phyloP scores from a whole-genome alignment of 2,329 filamentous ascomycete species.

The Fusarium lyarnte region DNA sequence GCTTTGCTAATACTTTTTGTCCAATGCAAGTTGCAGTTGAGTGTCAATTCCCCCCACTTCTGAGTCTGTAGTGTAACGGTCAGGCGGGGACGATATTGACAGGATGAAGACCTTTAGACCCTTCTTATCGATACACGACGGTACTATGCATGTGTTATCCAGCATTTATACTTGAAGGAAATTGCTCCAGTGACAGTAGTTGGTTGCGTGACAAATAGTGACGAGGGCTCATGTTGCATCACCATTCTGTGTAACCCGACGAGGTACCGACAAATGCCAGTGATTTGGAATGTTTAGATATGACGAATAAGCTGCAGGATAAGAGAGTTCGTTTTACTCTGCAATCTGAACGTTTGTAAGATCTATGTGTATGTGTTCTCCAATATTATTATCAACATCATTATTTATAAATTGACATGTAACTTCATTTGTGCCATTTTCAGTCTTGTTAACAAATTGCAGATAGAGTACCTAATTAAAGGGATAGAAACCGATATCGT shows the following conservation, averaged over 20 bases:
- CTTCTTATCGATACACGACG: background rate
- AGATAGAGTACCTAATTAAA: no score
- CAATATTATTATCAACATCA: rapidly evolving
- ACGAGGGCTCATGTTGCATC: background rate
- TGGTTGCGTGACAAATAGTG: background rate
- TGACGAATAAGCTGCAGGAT: rapidly evolving
- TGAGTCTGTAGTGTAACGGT: background rate
- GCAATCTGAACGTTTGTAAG: rapidly evolving
- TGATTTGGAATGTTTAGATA: background rate
- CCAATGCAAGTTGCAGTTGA: background rate
- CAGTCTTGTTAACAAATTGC: no score
- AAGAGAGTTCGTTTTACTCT: rapidly evolving
- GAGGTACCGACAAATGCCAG: background rate
- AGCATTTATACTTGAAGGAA: background rate
- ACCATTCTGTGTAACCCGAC: background rate
- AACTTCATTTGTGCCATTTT: background rate
- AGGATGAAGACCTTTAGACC: background rate
- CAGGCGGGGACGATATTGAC: background rate
- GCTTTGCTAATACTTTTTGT: background rate
- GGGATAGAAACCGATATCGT: no score
- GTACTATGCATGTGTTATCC: background rate
- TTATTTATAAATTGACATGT: rapidly evolving
- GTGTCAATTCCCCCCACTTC: background rate
- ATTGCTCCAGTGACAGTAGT: background rate
- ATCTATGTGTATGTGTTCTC: rapidly evolving